Percentiles rank a stretch among this genome's conserved stretches.
These are phyloP conservation scores for Scedosporium apiospermum DNA, from an alignment of 2,329 filamentous ascomycete species.

Conservation along the genomic window DNA sequence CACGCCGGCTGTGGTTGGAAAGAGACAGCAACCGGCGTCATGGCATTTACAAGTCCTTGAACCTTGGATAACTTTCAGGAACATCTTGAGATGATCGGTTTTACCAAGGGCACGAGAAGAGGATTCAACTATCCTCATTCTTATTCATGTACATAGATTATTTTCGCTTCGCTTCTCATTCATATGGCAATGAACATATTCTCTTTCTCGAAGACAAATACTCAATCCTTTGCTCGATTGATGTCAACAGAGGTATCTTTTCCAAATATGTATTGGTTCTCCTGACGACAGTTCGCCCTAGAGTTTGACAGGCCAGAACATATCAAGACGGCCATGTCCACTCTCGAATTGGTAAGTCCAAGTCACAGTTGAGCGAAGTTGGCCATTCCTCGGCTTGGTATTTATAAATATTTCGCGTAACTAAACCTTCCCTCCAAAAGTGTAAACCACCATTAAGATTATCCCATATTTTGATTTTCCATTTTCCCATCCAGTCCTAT, in stretches of 20 bases:
- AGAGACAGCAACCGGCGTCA: too few relatives aligned
- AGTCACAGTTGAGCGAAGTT: too few relatives aligned
- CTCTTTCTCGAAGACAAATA: background rate
- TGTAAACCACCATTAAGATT: background rate
- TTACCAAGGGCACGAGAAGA: too few relatives aligned
- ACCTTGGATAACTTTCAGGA: too few relatives aligned
- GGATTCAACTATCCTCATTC: background rate
- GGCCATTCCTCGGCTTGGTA: too few relatives aligned
- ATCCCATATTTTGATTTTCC: background rate
- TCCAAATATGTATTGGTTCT: too few relatives aligned
- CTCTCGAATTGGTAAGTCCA: too few relatives aligned
- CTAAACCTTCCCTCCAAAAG: background rate
- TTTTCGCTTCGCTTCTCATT: background rate
- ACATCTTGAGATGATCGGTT: too few relatives aligned
- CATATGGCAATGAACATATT: constrained; percentile 1
- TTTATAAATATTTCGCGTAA: background rate
- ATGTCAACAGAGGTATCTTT: background rate
- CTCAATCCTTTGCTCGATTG: background rate
- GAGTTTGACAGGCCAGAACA: too few relatives aligned
- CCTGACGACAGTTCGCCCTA: too few relatives aligned
- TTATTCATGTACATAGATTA: constrained; percentile 4
- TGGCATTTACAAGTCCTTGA: too few relatives aligned
- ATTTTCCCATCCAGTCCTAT: background rate
- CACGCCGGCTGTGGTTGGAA: background rate
- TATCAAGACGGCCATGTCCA: too few relatives aligned